Evolutionary conservation across 1,284 basidiomycete genomes (phyloP).

Genomic region (Trichosporon asahii): DNA sequence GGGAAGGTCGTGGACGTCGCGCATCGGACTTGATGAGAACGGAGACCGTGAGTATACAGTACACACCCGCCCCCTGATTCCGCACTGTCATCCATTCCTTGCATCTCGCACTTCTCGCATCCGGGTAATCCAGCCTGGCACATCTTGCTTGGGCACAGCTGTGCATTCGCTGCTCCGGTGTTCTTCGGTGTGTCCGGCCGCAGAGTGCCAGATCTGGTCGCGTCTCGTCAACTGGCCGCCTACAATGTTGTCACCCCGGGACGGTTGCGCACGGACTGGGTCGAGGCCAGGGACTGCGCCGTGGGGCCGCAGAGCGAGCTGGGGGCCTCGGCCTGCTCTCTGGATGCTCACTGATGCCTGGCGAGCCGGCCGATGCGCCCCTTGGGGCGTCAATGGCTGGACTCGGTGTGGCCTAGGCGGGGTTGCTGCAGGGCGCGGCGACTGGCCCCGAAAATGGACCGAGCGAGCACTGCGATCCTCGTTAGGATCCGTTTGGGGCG

Average conservation of each 20-base stretch:
- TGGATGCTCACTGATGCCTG: background rate
- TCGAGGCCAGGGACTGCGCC: too few species aligned
- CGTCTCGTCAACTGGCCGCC: background rate
- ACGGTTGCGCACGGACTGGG: too few species aligned
- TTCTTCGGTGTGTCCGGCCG: background rate
- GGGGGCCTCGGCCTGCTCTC: background rate
- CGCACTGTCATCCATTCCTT: background rate
- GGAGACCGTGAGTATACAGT: conserved; percentile 27
- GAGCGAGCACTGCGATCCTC: background rate
- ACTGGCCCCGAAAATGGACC: background rate
- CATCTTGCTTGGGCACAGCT: background rate
- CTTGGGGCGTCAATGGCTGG: background rate
- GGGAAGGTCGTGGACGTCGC: conserved; percentile 25
- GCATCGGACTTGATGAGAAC: conserved; percentile 25
- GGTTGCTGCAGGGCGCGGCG: too few species aligned
- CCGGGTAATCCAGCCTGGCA: background rate
- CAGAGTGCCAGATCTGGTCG: background rate
- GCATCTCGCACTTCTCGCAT: background rate
- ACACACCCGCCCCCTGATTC: background rate
- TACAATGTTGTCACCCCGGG: background rate
- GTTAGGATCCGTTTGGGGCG: background rate
- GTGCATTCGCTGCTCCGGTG: background rate
- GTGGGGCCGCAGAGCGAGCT: too few species aligned
- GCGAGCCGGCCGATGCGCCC: background rate
- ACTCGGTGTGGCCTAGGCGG: background rate